Percentiles rank a stretch among this genome's conserved stretches.
Evolutionary conservation across 495 filamentous ascomycete species (phyloP).

Genomic region (Aspergillus ellipticus): DNA sequence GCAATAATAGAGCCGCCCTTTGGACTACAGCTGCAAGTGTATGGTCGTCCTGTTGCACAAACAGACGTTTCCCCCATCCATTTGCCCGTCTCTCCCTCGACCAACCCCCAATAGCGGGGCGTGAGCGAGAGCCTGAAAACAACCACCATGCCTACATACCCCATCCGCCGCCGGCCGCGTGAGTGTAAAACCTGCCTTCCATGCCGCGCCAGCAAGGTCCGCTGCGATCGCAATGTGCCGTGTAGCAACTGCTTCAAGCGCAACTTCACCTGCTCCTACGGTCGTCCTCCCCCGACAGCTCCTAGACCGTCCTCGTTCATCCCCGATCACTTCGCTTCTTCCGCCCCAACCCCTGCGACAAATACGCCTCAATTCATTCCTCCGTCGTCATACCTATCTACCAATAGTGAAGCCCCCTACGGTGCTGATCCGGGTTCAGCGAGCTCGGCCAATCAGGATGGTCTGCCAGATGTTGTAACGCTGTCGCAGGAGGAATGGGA

Average conservation of each 20-base stretch:
- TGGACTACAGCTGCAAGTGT: neutral
- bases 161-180: conserved; percentile 44
- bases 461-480: conserved; percentile 29
- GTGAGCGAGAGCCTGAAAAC: conserved; percentile 11
- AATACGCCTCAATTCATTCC: conserved; percentile 7
- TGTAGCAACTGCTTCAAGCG: conserved; percentile 73
- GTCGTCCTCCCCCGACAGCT: conserved; percentile 50
- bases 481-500: conserved; percentile 45
- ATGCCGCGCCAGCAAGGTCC: conserved; percentile 51
- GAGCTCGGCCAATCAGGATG: conserved; percentile 4
- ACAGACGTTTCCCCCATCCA: neutral
- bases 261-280: conserved; percentile 67
- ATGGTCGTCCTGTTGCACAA: conserved; percentile 8
- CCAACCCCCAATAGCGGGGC: conserved; percentile 15
- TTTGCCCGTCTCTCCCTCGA: conserved; percentile 12
- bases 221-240: conserved; percentile 69
- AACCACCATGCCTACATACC: conserved; percentile 33
- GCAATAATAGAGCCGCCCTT: neutral
- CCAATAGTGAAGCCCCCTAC: conserved; percentile 14
- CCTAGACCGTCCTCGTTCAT: conserved; percentile 13
- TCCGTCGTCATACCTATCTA: conserved; percentile 4
- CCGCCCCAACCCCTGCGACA: conserved; percentile 7
- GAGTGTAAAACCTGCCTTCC: conserved; percentile 48
- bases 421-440: conserved; percentile 5
- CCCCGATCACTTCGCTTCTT: conserved; percentile 17